phyloP scores from a whole-genome alignment of 2,329 filamentous ascomycete genomes.

The Beauveria sp. region DNA sequence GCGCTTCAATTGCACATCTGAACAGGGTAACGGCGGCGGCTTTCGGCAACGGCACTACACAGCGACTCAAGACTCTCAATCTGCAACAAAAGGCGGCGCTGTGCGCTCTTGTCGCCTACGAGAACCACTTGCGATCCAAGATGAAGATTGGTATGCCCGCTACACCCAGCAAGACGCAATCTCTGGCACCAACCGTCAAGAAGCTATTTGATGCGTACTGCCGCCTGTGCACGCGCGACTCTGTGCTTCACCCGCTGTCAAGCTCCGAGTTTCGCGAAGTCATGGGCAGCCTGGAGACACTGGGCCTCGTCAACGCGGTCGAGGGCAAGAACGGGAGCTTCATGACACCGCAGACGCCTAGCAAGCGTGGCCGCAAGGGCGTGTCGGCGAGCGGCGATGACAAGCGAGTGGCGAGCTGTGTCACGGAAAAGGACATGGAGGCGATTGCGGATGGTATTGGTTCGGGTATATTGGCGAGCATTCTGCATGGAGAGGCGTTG shows the following conservation, averaged over 20 bases:
- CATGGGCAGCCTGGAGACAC: slow-evolving; percentile 77
- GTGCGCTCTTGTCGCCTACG: slow-evolving; percentile 80
- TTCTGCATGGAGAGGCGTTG: slow-evolving; percentile 53
- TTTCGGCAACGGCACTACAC: slow-evolving; percentile 81
- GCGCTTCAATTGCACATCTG: slow-evolving; percentile 82
- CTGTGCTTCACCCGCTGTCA: slow-evolving; percentile 82
- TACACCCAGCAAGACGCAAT: slow-evolving; percentile 55
- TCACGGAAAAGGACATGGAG: slow-evolving; percentile 72
- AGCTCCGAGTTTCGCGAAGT: slow-evolving; percentile 93
- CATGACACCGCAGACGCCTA: slow-evolving; percentile 58
- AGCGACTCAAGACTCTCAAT: slow-evolving; percentile 81
- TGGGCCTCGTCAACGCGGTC: slow-evolving; percentile 67
- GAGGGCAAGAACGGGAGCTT: slow-evolving; percentile 66
- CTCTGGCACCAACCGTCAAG: slow-evolving; percentile 71
- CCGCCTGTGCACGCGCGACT: slow-evolving; percentile 74
- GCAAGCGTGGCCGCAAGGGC: slow-evolving; percentile 58
- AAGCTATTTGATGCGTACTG: slow-evolving; percentile 78
- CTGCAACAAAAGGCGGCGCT: slow-evolving; percentile 94
- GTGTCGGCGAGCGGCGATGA: slow-evolving; percentile 58
- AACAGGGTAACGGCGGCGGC: slow-evolving; percentile 84
- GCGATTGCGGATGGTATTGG: slow-evolving; percentile 58
- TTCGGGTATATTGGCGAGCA: slow-evolving; percentile 53
- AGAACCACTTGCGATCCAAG: slow-evolving; percentile 57
- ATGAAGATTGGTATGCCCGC: slow-evolving; percentile 33
- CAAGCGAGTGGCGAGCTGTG: slow-evolving; percentile 68